Evolutionary conservation across 2,329 filamentous ascomycete species (phyloP).

Genomic region (Aureobasidium zeae): DNA sequence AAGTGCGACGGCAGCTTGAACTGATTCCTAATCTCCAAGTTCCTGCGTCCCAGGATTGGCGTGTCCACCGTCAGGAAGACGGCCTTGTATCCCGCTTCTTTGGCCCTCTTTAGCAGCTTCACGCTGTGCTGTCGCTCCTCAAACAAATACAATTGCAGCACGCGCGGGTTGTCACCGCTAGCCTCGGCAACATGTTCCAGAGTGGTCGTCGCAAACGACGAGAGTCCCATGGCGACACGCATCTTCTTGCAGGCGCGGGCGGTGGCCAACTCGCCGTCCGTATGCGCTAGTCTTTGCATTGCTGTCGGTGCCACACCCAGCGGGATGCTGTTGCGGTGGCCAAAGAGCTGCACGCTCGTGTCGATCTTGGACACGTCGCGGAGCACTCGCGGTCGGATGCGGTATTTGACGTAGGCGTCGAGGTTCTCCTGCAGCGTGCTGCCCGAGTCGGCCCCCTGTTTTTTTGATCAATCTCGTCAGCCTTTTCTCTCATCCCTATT

Average conservation of each 20-base stretch:
- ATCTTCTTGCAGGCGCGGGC: constrained; percentile 39
- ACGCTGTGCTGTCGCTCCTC: constrained; percentile 44
- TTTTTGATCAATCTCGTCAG: neutral
- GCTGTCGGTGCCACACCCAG: constrained; percentile 47
- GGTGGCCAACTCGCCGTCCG: constrained; percentile 44
- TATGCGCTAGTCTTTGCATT: constrained; percentile 45
- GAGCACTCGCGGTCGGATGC: constrained; percentile 34
- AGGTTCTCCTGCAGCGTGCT: constrained; percentile 41
- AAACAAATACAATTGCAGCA: constrained; percentile 48
- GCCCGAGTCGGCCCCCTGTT: constrained; percentile 27
- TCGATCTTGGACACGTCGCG: constrained; percentile 33
- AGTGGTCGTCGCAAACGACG: constrained; percentile 39
- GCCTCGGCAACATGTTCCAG: constrained; percentile 43
- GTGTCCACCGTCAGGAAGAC: constrained; percentile 49
- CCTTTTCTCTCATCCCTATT: no score
- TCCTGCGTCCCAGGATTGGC: constrained; percentile 44
- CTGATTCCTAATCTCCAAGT: constrained; percentile 47
- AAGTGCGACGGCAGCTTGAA: constrained; percentile 35
- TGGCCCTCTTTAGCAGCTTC: constrained; percentile 28
- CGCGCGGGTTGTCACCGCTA: constrained; percentile 35
- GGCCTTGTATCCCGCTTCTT: constrained; percentile 43
- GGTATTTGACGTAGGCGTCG: constrained; percentile 41
- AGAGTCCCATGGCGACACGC: constrained; percentile 42
- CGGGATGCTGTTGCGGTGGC: constrained; percentile 38
- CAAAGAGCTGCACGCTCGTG: constrained; percentile 39